phyloP scores from a whole-genome alignment of 2,329 filamentous ascomycete genomes.

The Zymoseptoria passerinii region DNA sequence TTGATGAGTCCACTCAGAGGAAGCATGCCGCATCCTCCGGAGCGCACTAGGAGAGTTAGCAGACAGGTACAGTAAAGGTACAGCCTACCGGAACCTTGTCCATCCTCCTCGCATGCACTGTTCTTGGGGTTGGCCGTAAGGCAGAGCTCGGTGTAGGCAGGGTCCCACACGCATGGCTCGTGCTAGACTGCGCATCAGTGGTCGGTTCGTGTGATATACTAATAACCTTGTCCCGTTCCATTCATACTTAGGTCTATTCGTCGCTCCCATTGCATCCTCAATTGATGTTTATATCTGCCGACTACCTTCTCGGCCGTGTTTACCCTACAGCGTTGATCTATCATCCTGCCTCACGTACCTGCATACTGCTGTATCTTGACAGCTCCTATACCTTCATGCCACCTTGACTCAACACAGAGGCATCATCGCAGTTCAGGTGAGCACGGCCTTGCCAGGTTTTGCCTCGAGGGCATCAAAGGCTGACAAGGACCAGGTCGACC shows the following conservation, averaged over 20 bases:
- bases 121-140: not conserved
- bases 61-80: conserved; percentile 7
- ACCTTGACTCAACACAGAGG: not conserved
- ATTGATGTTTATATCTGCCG: not conserved
- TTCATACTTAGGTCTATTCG: not conserved
- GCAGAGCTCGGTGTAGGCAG: not conserved
- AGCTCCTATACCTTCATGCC: not conserved
- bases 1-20: conserved; percentile 11
- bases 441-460: not conserved
- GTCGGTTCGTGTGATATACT: not conserved
- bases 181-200: conserved; percentile 2
- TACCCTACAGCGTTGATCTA: not conserved
- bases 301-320: not conserved
- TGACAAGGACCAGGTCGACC: not conserved
- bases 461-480: not conserved
- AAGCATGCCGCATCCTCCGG: conserved; percentile 2
- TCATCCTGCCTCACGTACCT: not conserved
- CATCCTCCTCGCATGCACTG: conserved; percentile 12
- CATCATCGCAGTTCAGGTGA: not conserved
- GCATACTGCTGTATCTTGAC: not conserved
- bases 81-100: conserved; percentile 11
- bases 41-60: not conserved
- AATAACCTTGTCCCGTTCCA: not conserved
- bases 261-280: not conserved
- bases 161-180: conserved; percentile 15